Base-by-base conservation (phyloP, 2,329 filamentous ascomycete genomes). In the Alternaria arborescens region DNA sequence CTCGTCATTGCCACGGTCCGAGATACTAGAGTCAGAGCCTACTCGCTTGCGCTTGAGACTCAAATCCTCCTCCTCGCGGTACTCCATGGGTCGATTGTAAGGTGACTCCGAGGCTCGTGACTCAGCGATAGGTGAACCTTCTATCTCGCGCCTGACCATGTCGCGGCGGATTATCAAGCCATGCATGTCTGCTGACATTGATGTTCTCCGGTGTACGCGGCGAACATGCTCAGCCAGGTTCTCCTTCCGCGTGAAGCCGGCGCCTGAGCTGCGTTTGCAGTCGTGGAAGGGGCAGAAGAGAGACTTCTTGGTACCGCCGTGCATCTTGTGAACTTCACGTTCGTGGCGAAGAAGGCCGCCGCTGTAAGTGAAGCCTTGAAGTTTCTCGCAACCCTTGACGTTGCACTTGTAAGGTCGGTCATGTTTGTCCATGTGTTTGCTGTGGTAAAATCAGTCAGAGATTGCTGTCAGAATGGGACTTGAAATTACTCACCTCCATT, bases 381-480 rank as follows among this genome's bases (percentile, higher is more conserved):
- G 86, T 72, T 97, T 97, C 72, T 94, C 92, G 79, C 94, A 97
- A 38, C 91, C 91, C n/a, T 87, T 85, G 43, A 90, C 89, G 22
- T 83, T 85, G 78, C 94, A 98, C 72, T 93, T 91, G 76, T 97
- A 98, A 1, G 94, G 94, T 12, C 94, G 87, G 70, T 97, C 93
- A 77, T 98, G 94, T 78, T 97, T 97, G 81, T 98, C 94, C 94
- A 97, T 97, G 77, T 98, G 94, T 82, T 98, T 97, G 76, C 93
- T 97, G 53, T 52, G 20, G 12, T 12, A 8, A 38, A 40, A 58
- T 76, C 48, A 74, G 70, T 62, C 51, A 61, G 55, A 16, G 10
- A 38, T 22, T 24, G 14, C 43, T 58, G 40, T 56, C 12, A n/a
- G 50, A 79, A 79, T 40, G 44, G 24, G 28, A 14, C 5, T 11